phyloP scores from a whole-genome alignment of 352 stramenopile species.

The Phytopythium litorale region DNA sequence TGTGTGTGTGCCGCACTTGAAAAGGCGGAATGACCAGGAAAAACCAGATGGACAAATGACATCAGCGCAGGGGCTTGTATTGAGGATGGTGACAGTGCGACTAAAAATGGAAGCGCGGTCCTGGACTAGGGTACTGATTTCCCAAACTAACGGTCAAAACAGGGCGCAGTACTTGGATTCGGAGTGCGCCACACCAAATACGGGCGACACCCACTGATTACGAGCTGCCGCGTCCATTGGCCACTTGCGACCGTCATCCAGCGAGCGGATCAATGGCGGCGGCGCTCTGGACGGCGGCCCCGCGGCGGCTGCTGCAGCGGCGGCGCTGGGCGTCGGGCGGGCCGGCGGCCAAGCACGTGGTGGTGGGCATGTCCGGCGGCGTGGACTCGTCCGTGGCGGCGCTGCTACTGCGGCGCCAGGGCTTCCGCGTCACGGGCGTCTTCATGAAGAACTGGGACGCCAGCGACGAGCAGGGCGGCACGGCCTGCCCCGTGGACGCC shows the following conservation, averaged over 20 bases:
- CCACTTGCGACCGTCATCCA: background rate
- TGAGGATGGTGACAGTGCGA: background rate
- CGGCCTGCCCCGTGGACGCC: conserved; percentile 82
- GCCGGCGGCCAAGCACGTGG: conserved; percentile 66
- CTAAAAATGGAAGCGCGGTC: background rate
- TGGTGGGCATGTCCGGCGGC: conserved; percentile 97
- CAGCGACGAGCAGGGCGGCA: conserved; percentile 87
- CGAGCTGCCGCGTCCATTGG: background rate
- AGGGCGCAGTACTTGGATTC: no score
- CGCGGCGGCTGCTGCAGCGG: background rate
- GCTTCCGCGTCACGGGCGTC: conserved; percentile 93
- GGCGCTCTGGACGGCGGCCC: background rate
- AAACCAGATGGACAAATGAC: background rate
- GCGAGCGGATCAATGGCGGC: background rate
- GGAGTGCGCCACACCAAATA: background rate
- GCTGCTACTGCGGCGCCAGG: conserved; percentile 87
- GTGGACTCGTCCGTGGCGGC: conserved; percentile 97
- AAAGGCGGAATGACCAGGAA: background rate
- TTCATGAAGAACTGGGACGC: conserved; percentile 99
- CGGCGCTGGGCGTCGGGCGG: background rate
- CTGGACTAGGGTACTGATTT: background rate
- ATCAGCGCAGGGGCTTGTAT: background rate
- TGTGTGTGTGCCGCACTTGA: background rate
- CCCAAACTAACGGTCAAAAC: background rate
- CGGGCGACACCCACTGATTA: background rate